A percentile compares a stretch with the other conserved stretches of the same genome.
Conservation (phyloP, 2,329 filamentous ascomycete genomes). For the Cladosporium halotolerans region DNA sequence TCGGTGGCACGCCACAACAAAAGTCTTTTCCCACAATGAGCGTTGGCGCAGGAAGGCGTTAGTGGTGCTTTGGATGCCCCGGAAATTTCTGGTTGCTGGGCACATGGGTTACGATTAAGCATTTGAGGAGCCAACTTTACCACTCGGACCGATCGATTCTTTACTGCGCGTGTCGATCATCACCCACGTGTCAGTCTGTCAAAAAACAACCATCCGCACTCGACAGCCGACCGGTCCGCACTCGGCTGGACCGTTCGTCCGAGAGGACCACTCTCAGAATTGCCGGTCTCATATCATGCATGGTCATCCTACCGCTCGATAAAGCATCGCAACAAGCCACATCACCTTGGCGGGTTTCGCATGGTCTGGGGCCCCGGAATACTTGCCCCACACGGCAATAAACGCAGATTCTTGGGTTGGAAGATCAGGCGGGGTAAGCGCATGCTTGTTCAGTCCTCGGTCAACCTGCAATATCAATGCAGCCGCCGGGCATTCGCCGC, state of each 20-base stretch:
- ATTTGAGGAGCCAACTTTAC: conserved; percentile 2
- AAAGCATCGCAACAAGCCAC: conserved; percentile 5
- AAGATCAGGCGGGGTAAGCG: background rate
- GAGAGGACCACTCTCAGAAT: background rate
- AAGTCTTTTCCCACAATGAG: conserved; percentile 9
- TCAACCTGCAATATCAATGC: background rate
- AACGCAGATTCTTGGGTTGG: background rate
- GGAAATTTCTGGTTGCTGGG: conserved; percentile 1
- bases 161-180: background rate
- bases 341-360: conserved; percentile 1
- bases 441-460: background rate
- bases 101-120: conserved; percentile 1
- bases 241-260: background rate
- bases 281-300: background rate
- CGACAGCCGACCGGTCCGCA: background rate
- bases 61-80: conserved; percentile 6
- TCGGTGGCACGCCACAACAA: conserved; percentile 4
- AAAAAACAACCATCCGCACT: background rate
- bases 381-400: background rate
- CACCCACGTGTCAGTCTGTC: background rate
- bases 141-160: background rate
- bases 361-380: background rate
- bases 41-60: conserved; percentile 13
- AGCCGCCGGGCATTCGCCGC: too few relatives aligned
- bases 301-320: background rate